Percentiles rank a stretch among this genome's conserved stretches.
Evolutionary conservation across 148 eudicot genomes (phyloP).

Genomic region (Persicaria maculosa): DNA sequence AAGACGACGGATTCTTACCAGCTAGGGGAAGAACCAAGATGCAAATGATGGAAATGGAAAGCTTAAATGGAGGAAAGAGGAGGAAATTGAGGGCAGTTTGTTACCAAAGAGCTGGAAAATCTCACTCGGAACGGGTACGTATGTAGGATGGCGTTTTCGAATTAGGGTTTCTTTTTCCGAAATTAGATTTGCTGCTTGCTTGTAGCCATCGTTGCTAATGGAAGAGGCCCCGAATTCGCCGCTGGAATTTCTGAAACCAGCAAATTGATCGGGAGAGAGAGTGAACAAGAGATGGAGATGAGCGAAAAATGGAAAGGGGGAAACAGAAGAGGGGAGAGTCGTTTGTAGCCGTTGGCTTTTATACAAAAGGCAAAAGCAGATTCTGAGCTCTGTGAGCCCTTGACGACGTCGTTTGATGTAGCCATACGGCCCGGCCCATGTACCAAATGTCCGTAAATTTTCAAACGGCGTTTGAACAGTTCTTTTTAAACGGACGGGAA

Average conservation of each 20-base stretch:
- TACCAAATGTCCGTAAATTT: too few species aligned
- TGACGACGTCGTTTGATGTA: background rate
- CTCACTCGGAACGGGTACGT: background rate
- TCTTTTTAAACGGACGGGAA: too few species aligned
- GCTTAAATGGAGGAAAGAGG: constrained; percentile 27
- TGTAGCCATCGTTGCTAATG: background rate
- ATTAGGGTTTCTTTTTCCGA: background rate
- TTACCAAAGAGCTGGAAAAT: background rate
- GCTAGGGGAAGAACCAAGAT: constrained; percentile 53
- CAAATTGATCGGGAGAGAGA: background rate
- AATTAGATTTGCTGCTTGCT: background rate
- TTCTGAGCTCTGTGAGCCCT: background rate
- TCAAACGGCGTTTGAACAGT: too few species aligned
- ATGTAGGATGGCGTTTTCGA: background rate
- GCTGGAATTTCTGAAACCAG: background rate
- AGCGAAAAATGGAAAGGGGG: background rate
- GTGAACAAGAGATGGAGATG: background rate
- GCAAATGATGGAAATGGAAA: constrained; percentile 24
- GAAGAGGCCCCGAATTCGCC: background rate
- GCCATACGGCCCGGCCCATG: background rate
- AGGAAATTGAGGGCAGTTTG: background rate
- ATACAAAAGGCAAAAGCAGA: background rate
- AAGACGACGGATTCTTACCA: constrained; percentile 46
- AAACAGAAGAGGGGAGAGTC: background rate
- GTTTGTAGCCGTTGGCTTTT: constrained; percentile 4